Percentiles rank a stretch among this genome's conserved stretches.
These are phyloP conservation scores for Neurospora sp. DNA, from an alignment of 495 filamentous ascomycete genomes.

Conservation along the genomic window DNA sequence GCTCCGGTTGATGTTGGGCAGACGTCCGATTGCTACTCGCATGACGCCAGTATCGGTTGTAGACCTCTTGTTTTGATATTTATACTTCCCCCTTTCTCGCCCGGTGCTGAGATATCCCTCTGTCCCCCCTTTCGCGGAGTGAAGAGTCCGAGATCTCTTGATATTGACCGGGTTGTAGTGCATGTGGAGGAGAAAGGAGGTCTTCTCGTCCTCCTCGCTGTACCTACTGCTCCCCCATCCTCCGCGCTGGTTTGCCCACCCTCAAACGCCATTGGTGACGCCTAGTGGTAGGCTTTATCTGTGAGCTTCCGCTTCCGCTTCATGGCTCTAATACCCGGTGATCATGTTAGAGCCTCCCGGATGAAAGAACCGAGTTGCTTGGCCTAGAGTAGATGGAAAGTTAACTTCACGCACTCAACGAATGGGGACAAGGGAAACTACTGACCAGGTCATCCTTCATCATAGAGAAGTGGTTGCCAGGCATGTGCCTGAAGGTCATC, in stretches of 20 bases:
- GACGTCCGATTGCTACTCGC: background rate
- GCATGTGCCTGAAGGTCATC: conserved; percentile 51
- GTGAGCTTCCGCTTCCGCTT: too few species aligned
- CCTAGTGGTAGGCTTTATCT: background rate
- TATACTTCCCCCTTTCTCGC: too few species aligned
- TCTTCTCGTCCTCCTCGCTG: background rate
- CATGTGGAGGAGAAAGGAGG: background rate
- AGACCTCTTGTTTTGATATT: too few species aligned
- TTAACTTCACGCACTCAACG: background rate
- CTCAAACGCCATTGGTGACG: background rate
- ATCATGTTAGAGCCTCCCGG: conserved; percentile 20
- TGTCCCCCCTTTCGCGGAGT: background rate
- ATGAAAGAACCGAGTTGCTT: conserved; percentile 31
- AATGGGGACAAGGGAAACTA: conserved; percentile 2
- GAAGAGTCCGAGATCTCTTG: background rate
- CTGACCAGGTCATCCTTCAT: conserved; percentile 51
- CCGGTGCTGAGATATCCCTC: background rate
- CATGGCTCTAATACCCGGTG: background rate
- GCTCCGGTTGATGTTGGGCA: background rate
- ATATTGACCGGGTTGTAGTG: background rate
- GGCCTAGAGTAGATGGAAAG: conserved; percentile 14
- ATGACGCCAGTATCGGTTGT: background rate
- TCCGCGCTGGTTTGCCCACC: background rate
- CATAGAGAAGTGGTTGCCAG: conserved; percentile 65
- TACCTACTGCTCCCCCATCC: background rate